Percentiles rank a stretch among this genome's conserved stretches.
phyloP scores from a whole-genome alignment of 805 yeast species.

The Pichia cephalocereana region DNA sequence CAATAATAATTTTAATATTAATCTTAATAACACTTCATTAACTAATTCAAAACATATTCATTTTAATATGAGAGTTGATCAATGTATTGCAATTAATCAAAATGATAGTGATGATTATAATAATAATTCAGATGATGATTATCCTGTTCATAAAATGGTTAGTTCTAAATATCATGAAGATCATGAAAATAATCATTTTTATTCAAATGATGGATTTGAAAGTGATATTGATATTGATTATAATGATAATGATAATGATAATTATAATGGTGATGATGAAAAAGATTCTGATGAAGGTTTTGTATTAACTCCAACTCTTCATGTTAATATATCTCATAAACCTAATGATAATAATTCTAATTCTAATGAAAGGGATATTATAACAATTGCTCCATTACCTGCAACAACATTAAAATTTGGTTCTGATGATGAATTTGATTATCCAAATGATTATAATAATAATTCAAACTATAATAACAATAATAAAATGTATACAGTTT shows the following conservation, averaged over 20 bases:
- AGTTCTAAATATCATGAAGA: constrained; percentile 10
- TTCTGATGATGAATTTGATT: constrained; percentile 36
- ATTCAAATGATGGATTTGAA: not conserved
- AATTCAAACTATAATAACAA: constrained; percentile 13
- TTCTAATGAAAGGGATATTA: constrained; percentile 11
- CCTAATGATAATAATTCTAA: constrained; percentile 13
- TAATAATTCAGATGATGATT: constrained; percentile 18
- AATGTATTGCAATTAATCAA: constrained; percentile 67
- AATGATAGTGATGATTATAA: constrained; percentile 1
- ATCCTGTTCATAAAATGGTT: constrained; percentile 8
- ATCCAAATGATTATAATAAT: not conserved
- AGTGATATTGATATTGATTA: not conserved
- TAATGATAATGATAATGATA: not conserved
- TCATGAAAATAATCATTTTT: constrained; percentile 4
- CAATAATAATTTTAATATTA: not conserved
- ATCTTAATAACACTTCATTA: not conserved
- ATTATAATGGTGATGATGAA: constrained; percentile 11
- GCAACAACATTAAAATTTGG: constrained; percentile 80
- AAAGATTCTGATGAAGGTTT: constrained; percentile 18
- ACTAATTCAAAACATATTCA: constrained; percentile 57
- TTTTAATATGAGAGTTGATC: constrained; percentile 90
- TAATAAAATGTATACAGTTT: constrained; percentile 37
- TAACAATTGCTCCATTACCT: constrained; percentile 73
- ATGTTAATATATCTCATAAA: constrained; percentile 19
- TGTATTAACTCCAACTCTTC: constrained; percentile 13